Conservation (phyloP, 1,284 basidiomycete species). For the Rhodotorula sp. region DNA sequence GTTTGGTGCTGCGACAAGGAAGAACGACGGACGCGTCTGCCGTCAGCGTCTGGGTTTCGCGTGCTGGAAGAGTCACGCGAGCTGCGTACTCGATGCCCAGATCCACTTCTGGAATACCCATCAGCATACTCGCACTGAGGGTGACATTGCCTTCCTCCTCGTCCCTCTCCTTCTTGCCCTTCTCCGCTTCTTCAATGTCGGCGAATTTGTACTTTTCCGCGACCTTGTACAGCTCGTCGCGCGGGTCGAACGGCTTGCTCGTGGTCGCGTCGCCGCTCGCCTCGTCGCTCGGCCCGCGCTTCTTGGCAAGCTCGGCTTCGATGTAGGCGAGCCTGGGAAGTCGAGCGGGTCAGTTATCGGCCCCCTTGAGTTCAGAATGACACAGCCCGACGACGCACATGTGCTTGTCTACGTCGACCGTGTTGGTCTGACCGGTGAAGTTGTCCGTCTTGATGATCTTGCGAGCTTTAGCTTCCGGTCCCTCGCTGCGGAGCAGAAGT, state of each 20-base stretch:
- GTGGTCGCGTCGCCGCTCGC: neutral
- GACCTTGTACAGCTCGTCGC: slow-evolving; percentile 76
- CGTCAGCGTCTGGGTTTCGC: neutral
- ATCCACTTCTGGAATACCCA: slow-evolving; percentile 91
- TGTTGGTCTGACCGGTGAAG: slow-evolving; percentile 95
- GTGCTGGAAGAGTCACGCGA: neutral
- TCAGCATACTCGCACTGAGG: slow-evolving; percentile 88
- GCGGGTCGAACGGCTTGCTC: slow-evolving; percentile 58
- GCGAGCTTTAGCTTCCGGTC: slow-evolving; percentile 60
- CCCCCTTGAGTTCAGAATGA: too few species aligned
- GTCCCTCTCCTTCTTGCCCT: slow-evolving; percentile 61
- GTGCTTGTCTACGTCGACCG: slow-evolving; percentile 93
- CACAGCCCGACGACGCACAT: slow-evolving; percentile 62
- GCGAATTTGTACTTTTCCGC: slow-evolving; percentile 61
- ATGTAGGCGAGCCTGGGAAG: slow-evolving; percentile 88
- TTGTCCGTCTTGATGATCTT: slow-evolving; percentile 75
- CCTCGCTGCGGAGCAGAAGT: slow-evolving; percentile 52
- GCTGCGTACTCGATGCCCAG: slow-evolving; percentile 88
- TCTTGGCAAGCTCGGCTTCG: slow-evolving; percentile 76
- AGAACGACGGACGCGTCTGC: too few species aligned
- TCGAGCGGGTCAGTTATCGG: neutral
- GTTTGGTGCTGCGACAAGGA: slow-evolving; percentile 61
- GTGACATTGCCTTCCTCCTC: slow-evolving; percentile 86
- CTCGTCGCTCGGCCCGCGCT: slow-evolving; percentile 57
- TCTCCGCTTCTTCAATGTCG: slow-evolving; percentile 57